phyloP scores from a whole-genome alignment of 352 stramenopile species.

The Globisporangium spinosum region DNA sequence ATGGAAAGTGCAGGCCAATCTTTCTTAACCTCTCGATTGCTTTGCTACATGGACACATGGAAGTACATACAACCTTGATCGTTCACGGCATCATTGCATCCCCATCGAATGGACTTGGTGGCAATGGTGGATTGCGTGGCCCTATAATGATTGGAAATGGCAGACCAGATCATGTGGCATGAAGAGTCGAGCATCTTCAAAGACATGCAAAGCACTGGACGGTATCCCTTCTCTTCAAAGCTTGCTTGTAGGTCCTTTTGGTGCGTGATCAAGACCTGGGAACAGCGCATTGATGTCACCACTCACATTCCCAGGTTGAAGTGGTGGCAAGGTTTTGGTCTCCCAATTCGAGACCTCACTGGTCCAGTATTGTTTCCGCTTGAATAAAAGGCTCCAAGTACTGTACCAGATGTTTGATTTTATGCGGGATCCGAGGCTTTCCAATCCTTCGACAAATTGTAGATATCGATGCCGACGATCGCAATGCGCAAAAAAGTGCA shows the following conservation, averaged over 20 bases:
- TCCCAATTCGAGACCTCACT: no score
- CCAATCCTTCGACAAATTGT: neutral
- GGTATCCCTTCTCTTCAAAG: neutral
- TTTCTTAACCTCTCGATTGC: neutral
- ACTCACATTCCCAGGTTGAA: neutral
- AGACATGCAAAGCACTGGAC: neutral
- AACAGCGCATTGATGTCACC: neutral
- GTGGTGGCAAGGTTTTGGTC: no score
- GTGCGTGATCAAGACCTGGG: neutral
- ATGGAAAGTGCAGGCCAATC: neutral
- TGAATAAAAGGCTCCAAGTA: neutral
- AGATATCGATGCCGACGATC: neutral
- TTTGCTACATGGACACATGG: neutral
- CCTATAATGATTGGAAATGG: no score
- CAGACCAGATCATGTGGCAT: no score
- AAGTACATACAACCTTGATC: neutral
- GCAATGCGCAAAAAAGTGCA: no score
- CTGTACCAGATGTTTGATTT: no score
- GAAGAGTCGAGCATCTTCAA: neutral
- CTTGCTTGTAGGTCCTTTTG: neutral
- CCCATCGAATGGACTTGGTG: neutral
- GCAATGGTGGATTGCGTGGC: neutral
- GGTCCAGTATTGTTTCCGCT: no score
- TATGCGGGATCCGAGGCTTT: neutral
- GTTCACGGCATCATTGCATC: neutral